phyloP scores from a whole-genome alignment of 371 early-diverging fungal genomes.

The Paraphysoderma sedebokerense region DNA sequence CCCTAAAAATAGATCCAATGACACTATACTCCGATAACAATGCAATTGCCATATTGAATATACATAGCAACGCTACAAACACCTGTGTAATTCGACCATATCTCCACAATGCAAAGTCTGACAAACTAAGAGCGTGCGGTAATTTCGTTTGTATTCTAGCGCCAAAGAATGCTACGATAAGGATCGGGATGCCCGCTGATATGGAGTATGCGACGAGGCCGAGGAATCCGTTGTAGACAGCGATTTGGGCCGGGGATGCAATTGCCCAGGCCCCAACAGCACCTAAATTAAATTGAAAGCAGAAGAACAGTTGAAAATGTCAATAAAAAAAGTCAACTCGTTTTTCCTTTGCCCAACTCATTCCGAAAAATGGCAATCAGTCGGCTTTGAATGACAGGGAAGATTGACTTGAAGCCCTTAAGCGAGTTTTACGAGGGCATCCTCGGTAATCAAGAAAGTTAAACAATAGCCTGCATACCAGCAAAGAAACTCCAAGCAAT shows the following conservation, averaged over 20 bases:
- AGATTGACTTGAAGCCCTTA: too few species aligned
- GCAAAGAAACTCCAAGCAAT: too few species aligned
- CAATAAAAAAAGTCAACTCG: too few species aligned
- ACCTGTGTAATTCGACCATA: constrained; percentile 4
- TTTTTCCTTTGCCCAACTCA: too few species aligned
- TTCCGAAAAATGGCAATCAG: too few species aligned
- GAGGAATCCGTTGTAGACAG: neutral
- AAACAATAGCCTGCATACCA: too few species aligned
- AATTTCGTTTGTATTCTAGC: constrained; percentile 19
- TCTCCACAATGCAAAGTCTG: constrained; percentile 26
- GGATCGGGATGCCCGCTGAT: constrained; percentile 28
- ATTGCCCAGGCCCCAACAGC: constrained; percentile 1
- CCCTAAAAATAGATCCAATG: neutral
- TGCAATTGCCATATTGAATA: neutral
- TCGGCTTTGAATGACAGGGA: too few species aligned
- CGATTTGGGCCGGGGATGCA: neutral
- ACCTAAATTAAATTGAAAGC: neutral
- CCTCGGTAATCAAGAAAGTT: too few species aligned
- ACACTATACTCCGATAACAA: neutral
- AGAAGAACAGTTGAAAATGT: too few species aligned
- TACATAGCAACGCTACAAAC: neutral
- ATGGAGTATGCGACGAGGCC: constrained; percentile 27
- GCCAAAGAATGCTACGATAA: constrained; percentile 30
- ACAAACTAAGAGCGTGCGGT: constrained; percentile 21
- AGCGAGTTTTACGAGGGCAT: too few species aligned